These are phyloP conservation scores for Oehlia diaphana DNA, from an alignment of 192 early-diverging fungal genomes.

Conservation along the genomic window DNA sequence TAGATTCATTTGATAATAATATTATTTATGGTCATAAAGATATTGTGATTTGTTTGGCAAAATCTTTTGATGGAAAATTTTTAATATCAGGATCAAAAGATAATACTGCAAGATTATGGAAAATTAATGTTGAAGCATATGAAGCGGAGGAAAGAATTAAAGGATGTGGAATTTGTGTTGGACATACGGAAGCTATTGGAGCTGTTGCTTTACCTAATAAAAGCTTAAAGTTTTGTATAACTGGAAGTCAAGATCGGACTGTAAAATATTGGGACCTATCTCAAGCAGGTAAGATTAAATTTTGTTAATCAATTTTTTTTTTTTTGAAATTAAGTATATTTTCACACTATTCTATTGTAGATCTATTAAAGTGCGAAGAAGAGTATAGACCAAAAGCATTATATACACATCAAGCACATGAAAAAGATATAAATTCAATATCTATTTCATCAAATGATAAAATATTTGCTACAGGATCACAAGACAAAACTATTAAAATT, in stretches of 20 bases:
- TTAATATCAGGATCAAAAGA: conserved; percentile 92
- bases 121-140: conserved; percentile 61
- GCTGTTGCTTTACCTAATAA: conserved; percentile 80
- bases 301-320: not conserved
- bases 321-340: not conserved
- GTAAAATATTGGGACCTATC: conserved; percentile 91
- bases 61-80: conserved; percentile 65
- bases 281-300: conserved; percentile 41
- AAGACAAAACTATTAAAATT: conserved; percentile 93
- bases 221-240: conserved; percentile 67
- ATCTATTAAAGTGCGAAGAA: not conserved
- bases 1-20: conserved; percentile 76
- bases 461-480: conserved; percentile 89
- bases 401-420: conserved; percentile 94
- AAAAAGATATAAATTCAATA: conserved; percentile 95
- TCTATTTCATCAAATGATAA: conserved; percentile 88
- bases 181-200: conserved; percentile 92
- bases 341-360: not conserved
- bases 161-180: conserved; percentile 72
- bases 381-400: conserved; percentile 56
- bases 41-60: conserved; percentile 81
- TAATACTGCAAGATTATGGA: conserved; percentile 83
- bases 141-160: conserved; percentile 55
- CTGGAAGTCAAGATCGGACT: conserved; percentile 92
- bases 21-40: conserved; percentile 88